A percentile compares a stretch with the other conserved stretches of the same genome.
phyloP scores from a whole-genome alignment of 257 asterid genomes.

The Rehmannia glutinosa region DNA sequence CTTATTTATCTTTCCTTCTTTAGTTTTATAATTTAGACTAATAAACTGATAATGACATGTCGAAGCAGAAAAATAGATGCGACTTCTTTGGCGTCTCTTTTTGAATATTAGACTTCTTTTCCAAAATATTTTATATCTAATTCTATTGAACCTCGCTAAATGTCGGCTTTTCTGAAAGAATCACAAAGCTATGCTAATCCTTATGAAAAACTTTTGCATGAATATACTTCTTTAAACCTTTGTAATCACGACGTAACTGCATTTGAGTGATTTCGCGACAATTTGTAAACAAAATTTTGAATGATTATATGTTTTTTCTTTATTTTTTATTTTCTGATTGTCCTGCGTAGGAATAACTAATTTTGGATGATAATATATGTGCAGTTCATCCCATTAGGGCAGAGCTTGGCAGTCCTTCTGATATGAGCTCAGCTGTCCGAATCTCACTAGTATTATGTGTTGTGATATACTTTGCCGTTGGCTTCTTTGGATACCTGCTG shows the following conservation, averaged over 20 bases:
- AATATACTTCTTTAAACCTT: not conserved
- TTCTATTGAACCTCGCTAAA: not conserved
- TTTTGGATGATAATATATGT: not conserved
- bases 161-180: no score
- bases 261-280: no score
- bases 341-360: not conserved
- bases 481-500: conserved; percentile 87
- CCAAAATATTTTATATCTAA: not conserved
- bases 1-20: not conserved
- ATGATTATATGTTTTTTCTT: not conserved
- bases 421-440: conserved; percentile 80
- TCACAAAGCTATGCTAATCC: not conserved
- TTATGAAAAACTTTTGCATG: not conserved
- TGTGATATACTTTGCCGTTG: conserved; percentile 72
- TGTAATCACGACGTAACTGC: not conserved
- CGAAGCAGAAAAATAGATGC: not conserved
- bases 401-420: conserved; percentile 86
- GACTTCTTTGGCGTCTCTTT: not conserved
- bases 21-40: not conserved
- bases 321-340: not conserved
- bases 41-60: not conserved
- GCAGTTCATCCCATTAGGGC: conserved; percentile 99
- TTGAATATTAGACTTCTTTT: not conserved
- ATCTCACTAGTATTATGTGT: conserved; percentile 64
- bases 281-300: not conserved